These are phyloP conservation scores for Trypanosoma vivax DNA, from an alignment of 208 protist species.

Conservation along the genomic window DNA sequence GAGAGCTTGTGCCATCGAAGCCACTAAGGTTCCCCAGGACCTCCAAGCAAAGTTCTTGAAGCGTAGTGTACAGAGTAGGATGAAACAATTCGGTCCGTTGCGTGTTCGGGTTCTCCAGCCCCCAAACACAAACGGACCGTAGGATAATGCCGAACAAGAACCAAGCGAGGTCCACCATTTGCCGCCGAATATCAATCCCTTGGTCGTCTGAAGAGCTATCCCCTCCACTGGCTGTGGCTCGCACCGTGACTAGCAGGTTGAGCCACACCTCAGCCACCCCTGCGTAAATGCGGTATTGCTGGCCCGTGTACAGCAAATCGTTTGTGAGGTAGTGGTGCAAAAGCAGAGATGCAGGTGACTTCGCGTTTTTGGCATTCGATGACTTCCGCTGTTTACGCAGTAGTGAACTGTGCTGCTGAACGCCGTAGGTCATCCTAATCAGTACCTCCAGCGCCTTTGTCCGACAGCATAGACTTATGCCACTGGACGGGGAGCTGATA, in stretches of 20 bases:
- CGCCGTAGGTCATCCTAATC: constrained; percentile 46
- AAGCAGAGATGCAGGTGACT: constrained; percentile 54
- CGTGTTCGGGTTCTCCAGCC: constrained; percentile 40
- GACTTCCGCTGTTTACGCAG: constrained; percentile 17
- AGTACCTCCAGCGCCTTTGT: constrained; percentile 70
- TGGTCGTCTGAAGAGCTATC: no score
- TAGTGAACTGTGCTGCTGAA: constrained; percentile 65
- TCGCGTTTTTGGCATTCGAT: constrained; percentile 3
- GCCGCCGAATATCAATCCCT: constrained; percentile 44
- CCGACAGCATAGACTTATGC: constrained; percentile 56
- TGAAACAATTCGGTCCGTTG: constrained; percentile 53
- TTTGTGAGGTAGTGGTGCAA: constrained; percentile 82
- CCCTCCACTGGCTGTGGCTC: background rate
- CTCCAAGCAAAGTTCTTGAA: constrained; percentile 62
- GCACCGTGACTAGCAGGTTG: constrained; percentile 27
- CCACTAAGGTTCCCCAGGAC: constrained; percentile 41
- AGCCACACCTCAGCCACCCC: constrained; percentile 70
- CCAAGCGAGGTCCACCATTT: constrained; percentile 78
- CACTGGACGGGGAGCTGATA: constrained; percentile 62
- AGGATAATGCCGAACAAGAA: constrained; percentile 83
- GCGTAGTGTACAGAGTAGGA: constrained; percentile 44
- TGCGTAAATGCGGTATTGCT: constrained; percentile 57
- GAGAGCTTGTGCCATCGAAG: constrained; percentile 22
- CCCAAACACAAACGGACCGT: constrained; percentile 77
- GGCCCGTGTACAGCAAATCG: constrained; percentile 63